Percentiles rank a stretch among this genome's conserved stretches.
phyloP scores from a whole-genome alignment of 768 basidiomycete genomes.

The Agrocybe chaxingu region DNA sequence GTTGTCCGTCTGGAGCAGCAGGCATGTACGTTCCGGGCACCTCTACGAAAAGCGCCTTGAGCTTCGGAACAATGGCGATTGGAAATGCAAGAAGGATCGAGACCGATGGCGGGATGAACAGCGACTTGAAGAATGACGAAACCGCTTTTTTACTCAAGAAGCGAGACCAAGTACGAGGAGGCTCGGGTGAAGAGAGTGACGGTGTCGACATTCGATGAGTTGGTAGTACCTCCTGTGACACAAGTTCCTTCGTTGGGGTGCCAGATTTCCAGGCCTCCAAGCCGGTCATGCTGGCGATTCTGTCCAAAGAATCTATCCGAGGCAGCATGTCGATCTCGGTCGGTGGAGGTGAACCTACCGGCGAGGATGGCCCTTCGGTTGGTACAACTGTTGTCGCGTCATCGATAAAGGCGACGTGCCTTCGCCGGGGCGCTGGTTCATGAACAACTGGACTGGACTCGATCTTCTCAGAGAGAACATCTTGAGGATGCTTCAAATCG shows the following conservation, averaged over 20 bases:
- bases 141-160: not conserved
- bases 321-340: conserved; percentile 14
- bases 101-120: conserved; percentile 48
- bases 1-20: conserved; percentile 60
- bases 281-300: not conserved
- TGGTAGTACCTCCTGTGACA: not conserved
- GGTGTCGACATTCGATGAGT: not conserved
- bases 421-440: conserved; percentile 1
- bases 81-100: conserved; percentile 52
- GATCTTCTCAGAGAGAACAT: conserved; percentile 2
- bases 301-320: not conserved
- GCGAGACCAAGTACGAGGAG: not conserved
- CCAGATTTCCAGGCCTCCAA: not conserved
- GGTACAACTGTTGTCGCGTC: conserved; percentile 17
- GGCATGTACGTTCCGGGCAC: conserved; percentile 42
- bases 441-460: not conserved
- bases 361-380: conserved; percentile 9
- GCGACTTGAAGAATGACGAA: conserved; percentile 27
- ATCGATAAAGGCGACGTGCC: conserved; percentile 23
- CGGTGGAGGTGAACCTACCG: conserved; percentile 8
- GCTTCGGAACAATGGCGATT: conserved; percentile 50
- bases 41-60: conserved; percentile 60
- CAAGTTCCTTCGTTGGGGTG: not conserved
- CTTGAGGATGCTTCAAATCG: not conserved
- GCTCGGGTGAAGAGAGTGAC: not conserved